Evolutionary conservation across 2,329 filamentous ascomycete genomes (phyloP).

Genomic region (Hypoxylon sp.): DNA sequence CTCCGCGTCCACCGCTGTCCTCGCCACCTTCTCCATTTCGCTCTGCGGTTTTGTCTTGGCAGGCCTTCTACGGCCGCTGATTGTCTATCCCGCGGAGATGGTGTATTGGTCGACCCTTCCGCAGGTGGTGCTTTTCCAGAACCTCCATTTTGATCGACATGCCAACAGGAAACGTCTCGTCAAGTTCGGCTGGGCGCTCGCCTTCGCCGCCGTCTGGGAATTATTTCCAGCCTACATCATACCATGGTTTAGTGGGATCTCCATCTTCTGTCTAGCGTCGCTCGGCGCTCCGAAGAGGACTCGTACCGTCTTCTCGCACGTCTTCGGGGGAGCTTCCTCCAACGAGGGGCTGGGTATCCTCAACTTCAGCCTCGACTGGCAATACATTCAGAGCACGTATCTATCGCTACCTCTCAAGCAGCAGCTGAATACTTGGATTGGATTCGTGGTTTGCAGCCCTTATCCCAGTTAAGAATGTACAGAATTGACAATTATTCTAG

Average conservation of each 20-base stretch:
- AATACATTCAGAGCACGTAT: slow-evolving; percentile 67
- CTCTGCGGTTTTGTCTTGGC: slow-evolving; percentile 68
- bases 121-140: slow-evolving; percentile 65
- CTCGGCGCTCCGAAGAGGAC: slow-evolving; percentile 63
- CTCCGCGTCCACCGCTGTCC: slow-evolving; percentile 57
- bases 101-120: slow-evolving; percentile 69
- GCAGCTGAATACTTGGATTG: slow-evolving; percentile 61
- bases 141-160: slow-evolving; percentile 65
- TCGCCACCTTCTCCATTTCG: slow-evolving; percentile 65
- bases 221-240: slow-evolving; percentile 68
- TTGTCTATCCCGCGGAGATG: slow-evolving; percentile 67
- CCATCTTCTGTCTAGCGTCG: slow-evolving; percentile 65
- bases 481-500: too few species aligned
- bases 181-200: slow-evolving; percentile 65
- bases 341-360: slow-evolving; percentile 67
- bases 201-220: slow-evolving; percentile 63
- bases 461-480: too few species aligned
- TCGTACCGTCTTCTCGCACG: slow-evolving; percentile 58
- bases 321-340: slow-evolving; percentile 65
- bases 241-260: slow-evolving; percentile 67
- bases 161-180: slow-evolving; percentile 64
- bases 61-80: slow-evolving; percentile 65
- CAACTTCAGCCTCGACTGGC: slow-evolving; percentile 66
- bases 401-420: slow-evolving; percentile 66
- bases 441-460: too few species aligned